phyloP scores from a whole-genome alignment of 1,284 basidiomycete genomes.

The Caloboletus firmus region DNA sequence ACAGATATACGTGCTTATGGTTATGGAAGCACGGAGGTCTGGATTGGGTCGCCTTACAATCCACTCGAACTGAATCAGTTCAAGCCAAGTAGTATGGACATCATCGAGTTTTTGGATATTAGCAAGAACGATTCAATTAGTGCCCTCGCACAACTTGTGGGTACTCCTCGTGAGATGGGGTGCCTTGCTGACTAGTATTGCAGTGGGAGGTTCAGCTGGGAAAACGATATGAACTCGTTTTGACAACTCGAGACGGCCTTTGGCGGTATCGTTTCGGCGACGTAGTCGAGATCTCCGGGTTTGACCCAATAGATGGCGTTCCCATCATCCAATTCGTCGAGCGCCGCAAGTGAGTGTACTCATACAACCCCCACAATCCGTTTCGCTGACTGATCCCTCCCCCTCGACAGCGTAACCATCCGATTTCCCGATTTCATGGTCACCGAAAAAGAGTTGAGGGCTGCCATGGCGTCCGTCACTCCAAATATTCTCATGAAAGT shows the following conservation, averaged over 20 bases:
- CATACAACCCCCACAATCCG: not conserved
- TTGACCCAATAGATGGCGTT: constrained; percentile 19
- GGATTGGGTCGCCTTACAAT: constrained; percentile 13
- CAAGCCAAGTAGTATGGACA: not conserved
- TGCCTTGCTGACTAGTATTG: not conserved
- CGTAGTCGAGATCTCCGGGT: constrained; percentile 25
- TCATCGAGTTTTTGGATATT: constrained; percentile 24
- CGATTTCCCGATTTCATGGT: constrained; percentile 18
- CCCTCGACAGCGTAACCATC: constrained; percentile 4
- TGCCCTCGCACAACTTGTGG: constrained; percentile 12
- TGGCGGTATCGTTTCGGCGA: constrained; percentile 29
- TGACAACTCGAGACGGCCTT: constrained; percentile 23
- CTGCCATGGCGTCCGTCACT: constrained; percentile 2
- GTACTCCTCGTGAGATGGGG: not conserved
- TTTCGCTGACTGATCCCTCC: not conserved
- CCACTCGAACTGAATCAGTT: constrained; percentile 10
- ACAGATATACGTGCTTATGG: not conserved
- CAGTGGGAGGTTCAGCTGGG: constrained; percentile 26
- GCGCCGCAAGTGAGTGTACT: constrained; percentile 12
- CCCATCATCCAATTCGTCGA: constrained; percentile 23
- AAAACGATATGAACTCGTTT: constrained; percentile 20
- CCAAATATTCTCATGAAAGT: not conserved
- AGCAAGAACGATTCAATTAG: not conserved
- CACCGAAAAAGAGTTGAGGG: constrained; percentile 13
- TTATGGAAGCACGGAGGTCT: constrained; percentile 7